A percentile compares a stretch with the other conserved stretches of the same genome.
These are phyloP conservation scores for Amanita polypyramis DNA, from an alignment of 768 basidiomycete genomes.

Conservation along the genomic window DNA sequence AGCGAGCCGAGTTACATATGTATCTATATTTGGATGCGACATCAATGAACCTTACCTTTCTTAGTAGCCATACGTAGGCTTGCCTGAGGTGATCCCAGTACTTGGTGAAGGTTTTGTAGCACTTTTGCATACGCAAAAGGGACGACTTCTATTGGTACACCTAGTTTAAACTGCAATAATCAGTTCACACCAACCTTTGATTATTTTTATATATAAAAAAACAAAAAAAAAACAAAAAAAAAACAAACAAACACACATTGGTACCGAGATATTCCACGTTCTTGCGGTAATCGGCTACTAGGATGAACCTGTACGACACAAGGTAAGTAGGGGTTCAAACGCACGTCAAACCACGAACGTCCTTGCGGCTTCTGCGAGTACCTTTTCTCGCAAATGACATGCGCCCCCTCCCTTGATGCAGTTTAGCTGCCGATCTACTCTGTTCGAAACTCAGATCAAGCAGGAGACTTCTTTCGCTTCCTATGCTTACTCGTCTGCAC, in stretches of 20 bases:
- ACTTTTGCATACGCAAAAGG: conserved; percentile 94
- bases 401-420: conserved; percentile 97
- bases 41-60: conserved; percentile 32
- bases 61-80: conserved; percentile 88
- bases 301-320: conserved; percentile 49
- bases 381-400: conserved; percentile 94
- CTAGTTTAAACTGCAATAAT: conserved; percentile 57
- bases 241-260: conserved; percentile 43
- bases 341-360: conserved; percentile 37
- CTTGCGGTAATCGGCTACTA: conserved; percentile 95
- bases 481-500: conserved; percentile 83
- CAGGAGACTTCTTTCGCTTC: background rate
- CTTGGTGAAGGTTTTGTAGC: conserved; percentile 53
- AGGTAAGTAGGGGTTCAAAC: background rate
- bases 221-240: too few relatives aligned
- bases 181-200: background rate
- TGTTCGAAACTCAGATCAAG: conserved; percentile 19
- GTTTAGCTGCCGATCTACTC: conserved; percentile 80
- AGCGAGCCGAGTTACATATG: conserved; percentile 6
- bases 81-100: conserved; percentile 57
- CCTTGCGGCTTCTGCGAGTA: conserved; percentile 90
- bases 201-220: too few relatives aligned
- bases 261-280: conserved; percentile 76
- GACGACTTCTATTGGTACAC: conserved; percentile 93
- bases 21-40: background rate